A percentile compares a stretch with the other conserved stretches of the same genome.
Evolutionary conservation across 805 yeast species (phyloP).

Genomic region (Lipomyces oligophaga): DNA sequence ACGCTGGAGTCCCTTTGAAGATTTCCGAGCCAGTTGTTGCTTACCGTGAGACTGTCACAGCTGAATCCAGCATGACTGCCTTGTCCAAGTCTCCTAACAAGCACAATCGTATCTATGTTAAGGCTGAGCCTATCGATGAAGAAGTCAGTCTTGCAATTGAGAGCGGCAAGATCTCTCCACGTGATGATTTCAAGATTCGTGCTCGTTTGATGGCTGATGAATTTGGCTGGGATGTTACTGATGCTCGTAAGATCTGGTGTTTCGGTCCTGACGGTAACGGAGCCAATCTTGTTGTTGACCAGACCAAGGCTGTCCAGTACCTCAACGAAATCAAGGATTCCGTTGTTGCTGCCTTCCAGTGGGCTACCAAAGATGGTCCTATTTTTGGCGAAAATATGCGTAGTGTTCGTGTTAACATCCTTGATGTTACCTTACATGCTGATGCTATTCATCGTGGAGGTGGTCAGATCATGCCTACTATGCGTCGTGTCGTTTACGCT

Average conservation of each 20-base stretch:
- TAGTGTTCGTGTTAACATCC: constrained; percentile 94
- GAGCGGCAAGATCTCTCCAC: constrained; percentile 84
- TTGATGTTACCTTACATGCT: constrained; percentile 98
- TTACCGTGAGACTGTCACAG: constrained; percentile 97
- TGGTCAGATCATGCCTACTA: constrained; percentile 99
- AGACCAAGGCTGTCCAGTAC: constrained; percentile 99
- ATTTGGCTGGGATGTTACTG: constrained; percentile 99
- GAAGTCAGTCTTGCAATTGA: constrained; percentile 91
- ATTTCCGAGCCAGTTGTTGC: constrained; percentile 97
- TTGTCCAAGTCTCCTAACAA: constrained; percentile 99
- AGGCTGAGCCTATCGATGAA: constrained; percentile 94
- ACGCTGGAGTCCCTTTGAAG: constrained; percentile 98
- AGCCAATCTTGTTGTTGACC: constrained; percentile 98
- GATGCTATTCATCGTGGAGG: constrained; percentile 99
- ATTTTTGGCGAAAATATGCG: constrained; percentile 94
- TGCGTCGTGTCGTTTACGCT: constrained; percentile 99
- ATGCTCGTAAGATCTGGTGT: constrained; percentile 99
- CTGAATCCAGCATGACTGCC: constrained; percentile 91
- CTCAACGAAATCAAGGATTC: constrained; percentile 98
- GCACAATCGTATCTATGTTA: constrained; percentile 99
- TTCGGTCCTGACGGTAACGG: constrained; percentile 99
- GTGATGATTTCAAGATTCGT: constrained; percentile 98
- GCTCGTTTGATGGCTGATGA: constrained; percentile 99
- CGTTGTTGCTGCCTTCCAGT: constrained; percentile 99
- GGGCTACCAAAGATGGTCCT: constrained; percentile 99